Base-by-base conservation (phyloP, 164 flowering plant species). In the Vitis rupestris region DNA sequence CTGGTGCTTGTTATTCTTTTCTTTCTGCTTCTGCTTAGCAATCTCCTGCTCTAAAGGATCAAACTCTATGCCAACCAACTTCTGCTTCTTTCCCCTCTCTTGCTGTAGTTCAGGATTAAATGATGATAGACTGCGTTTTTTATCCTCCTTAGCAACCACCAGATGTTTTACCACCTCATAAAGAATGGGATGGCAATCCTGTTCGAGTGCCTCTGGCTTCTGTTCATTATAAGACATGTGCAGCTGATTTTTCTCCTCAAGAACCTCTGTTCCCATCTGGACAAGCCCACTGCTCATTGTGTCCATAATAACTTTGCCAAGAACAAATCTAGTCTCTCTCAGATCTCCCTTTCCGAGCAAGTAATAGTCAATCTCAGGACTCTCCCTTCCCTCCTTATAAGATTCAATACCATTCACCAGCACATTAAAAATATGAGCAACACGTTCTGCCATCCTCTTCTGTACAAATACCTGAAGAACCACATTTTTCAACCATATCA, bases 221-320 rank as follows among this genome's bases (percentile, higher is more conserved):
- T 3, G 62, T 16, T 13, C n/a, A 51, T 9, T 1, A 29, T 31
- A 49, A 30, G 23, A 31, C 23, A 9, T 5, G 3, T 51, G 15
- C 69, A 19, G 59, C 0, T 49, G 12, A 16, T 60, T 55, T 37
- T 56, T 27, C 57, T 23, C 70, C 64, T 62, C 13, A 9, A 1
- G 55, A 62, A 15, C 50, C 16, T 51, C 66, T 37, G 1, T 31
- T 10, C n/a, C 74, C 49, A 64, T 61, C 60, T 68, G 63, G 64
- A 68, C 31, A 49, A 60, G 17, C 37, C 70, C 83, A 70, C 69
- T 65, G 27, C 65, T 70, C 91, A 95, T 64, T 17, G 97, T 87
- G 49, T 88, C 84, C 79, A 89, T 67, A 57, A 95, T 87, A 74
- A 91, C 71, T 81, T 84, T 84, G 37, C 98, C 98, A 19, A 96